Evolutionary conservation across 1,284 basidiomycete genomes (phyloP).

Genomic region (Vanrija humicola): DNA sequence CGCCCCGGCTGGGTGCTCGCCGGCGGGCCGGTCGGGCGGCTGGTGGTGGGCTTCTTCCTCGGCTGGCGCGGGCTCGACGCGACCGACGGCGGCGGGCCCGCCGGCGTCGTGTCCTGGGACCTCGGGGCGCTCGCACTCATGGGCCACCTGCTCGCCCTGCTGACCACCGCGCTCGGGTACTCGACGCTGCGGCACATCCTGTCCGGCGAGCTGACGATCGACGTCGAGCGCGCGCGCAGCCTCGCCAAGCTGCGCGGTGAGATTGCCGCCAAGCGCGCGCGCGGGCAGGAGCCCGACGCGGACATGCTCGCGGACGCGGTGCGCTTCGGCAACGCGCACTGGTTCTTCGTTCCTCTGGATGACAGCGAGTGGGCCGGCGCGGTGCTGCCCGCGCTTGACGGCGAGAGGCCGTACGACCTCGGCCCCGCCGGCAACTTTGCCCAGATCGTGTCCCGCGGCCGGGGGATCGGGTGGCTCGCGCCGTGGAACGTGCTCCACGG

Average conservation of each 20-base stretch:
- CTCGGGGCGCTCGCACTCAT: constrained; percentile 22
- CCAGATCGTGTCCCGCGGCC: constrained; percentile 23
- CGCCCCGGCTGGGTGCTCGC: constrained; percentile 33
- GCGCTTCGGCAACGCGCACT: constrained; percentile 16
- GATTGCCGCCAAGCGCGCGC: constrained; percentile 12
- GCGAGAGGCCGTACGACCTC: constrained; percentile 31
- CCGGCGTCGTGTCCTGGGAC: constrained; percentile 10
- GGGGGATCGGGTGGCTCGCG: constrained; percentile 23
- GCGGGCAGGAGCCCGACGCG: background rate
- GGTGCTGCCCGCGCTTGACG: constrained; percentile 13
- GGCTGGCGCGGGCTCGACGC: constrained; percentile 38
- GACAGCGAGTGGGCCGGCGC: constrained; percentile 10
- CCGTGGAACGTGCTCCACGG: constrained; percentile 28
- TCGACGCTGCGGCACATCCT: constrained; percentile 19
- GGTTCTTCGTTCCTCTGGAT: constrained; percentile 33
- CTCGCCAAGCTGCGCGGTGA: constrained; percentile 7
- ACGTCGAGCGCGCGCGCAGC: constrained; percentile 23
- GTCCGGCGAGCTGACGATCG: constrained; percentile 32
- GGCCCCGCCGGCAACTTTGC: constrained; percentile 24
- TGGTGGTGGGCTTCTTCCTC: constrained; percentile 23
- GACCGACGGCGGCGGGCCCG: constrained; percentile 8
- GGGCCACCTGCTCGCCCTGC: constrained; percentile 24
- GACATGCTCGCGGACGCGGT: constrained; percentile 9
- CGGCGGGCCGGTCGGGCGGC: constrained; percentile 37
- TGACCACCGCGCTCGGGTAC: constrained; percentile 27